These are phyloP conservation scores for Rhodotorula sphaerocarpa DNA, from an alignment of 768 basidiomycete species.

Conservation along the genomic window DNA sequence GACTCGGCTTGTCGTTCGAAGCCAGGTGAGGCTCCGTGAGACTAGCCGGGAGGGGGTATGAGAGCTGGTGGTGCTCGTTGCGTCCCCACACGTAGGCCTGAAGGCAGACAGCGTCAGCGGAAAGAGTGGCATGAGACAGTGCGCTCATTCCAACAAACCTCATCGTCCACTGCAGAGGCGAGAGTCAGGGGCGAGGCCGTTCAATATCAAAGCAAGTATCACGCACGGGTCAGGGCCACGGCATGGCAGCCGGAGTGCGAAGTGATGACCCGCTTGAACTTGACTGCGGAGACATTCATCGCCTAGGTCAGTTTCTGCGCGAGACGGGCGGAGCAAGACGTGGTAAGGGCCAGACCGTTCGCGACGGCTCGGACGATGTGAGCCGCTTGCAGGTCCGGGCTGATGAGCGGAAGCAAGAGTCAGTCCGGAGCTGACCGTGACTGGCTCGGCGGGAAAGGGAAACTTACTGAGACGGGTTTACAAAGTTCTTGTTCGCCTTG, in stretches of 20 bases:
- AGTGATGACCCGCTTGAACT: slow-evolving; percentile 28
- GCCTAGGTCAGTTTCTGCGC: too few relatives aligned
- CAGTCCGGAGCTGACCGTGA: neutral
- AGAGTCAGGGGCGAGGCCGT: too few relatives aligned
- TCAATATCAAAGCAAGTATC: neutral
- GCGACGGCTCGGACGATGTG: slow-evolving; percentile 79
- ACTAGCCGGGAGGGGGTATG: slow-evolving; percentile 16
- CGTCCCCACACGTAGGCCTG: slow-evolving; percentile 85
- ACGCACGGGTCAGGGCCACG: slow-evolving; percentile 55
- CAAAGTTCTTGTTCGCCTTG: slow-evolving; percentile 18
- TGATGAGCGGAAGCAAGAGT: slow-evolving; percentile 34
- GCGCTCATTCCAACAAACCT: slow-evolving; percentile 34
- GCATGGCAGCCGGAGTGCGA: slow-evolving; percentile 70
- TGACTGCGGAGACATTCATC: slow-evolving; percentile 24
- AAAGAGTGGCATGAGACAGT: neutral
- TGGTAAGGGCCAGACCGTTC: slow-evolving; percentile 46
- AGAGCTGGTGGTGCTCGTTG: slow-evolving; percentile 48
- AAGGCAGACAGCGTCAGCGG: slow-evolving; percentile 44
- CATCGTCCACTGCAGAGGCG: slow-evolving; percentile 1
- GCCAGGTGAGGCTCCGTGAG: slow-evolving; percentile 9
- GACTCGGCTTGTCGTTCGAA: slow-evolving; percentile 8
- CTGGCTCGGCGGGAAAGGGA: too few relatives aligned
- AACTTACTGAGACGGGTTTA: slow-evolving; percentile 14
- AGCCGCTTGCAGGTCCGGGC: slow-evolving; percentile 76
- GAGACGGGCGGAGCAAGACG: too few relatives aligned